phyloP scores from a whole-genome alignment of 208 protist species.

The Balamuthia mandrillaris region DNA sequence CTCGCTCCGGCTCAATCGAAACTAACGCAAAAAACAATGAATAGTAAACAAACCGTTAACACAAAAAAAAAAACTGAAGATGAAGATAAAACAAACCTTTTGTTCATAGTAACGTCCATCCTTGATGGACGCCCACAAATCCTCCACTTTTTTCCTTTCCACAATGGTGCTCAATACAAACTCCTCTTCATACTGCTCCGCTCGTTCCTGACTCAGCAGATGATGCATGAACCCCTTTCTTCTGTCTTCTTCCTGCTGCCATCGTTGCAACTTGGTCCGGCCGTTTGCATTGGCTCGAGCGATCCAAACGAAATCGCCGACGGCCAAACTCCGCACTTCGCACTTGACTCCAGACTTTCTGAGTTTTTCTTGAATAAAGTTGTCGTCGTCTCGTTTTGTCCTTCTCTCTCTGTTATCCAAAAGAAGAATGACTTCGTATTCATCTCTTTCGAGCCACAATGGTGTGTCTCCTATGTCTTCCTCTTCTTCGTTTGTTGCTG shows the following conservation, averaged over 20 bases:
- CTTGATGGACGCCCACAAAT: conserved; percentile 19
- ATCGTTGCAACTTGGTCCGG: no score
- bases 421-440: neutral
- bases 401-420: conserved; percentile 3
- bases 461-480: neutral
- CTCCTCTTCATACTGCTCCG: no score
- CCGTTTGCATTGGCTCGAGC: neutral
- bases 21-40: neutral
- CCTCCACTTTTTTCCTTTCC: conserved; percentile 18
- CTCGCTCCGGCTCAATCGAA: neutral
- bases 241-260: neutral
- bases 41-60: neutral
- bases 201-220: neutral
- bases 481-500: neutral
- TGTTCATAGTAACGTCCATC: conserved; percentile 25
- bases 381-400: no score
- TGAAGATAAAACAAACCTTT: neutral
- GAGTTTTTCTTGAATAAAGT: neutral
- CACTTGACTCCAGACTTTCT: neutral
- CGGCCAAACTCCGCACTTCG: conserved; percentile 10
- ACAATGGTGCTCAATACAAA: no score
- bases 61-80: neutral
- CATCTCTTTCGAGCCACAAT: neutral
- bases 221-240: neutral
- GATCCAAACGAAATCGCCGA: conserved; percentile 16